Base-by-base conservation (phyloP, 345 rosid species). In the Rhizophora apiculata region DNA sequence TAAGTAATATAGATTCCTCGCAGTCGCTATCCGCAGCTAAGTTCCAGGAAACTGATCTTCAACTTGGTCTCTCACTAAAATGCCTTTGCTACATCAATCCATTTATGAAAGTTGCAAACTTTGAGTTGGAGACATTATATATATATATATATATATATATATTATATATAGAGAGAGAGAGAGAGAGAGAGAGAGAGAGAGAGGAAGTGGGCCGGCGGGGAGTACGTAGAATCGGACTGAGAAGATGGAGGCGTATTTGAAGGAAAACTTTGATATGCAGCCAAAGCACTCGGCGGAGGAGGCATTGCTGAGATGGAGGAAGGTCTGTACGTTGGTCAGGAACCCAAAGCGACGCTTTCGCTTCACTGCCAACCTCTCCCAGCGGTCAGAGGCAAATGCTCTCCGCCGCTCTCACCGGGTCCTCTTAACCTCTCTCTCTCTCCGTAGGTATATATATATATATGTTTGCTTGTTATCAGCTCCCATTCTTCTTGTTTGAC, bases 341-440 rank as follows among this genome's bases (percentile, higher is more conserved):
- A 93, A 93, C 67, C 96, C 89, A n/a, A 93, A 87, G 69, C 84
- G 97, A 1, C 71, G 98, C 34, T 90, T 90, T 72, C 97, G 97
- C 3, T 89, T 87, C 83, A 87, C 94, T 0, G 97, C 97, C 62
- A 90, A 93, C 70, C 90, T 93, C 69, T 79, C 93, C 78, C 90
- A 93, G 80, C 93, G 98, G 21, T 51, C 60, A 36, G 96, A 93
- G 82, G 98, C 96, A 32, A 93, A 89, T 29, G 93, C 87, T 5
- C 86, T 93, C 93, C 96, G 98, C 10, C 77, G 78, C 11, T 83
- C 88, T 83, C 85, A 93, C 78, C 88, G 85, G 85, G 98, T 88
- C 16, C 4, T 39, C 8, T 39, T 39, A 11, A 11, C 48, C 29
- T 8, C 39, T 15, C 34, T 51, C 22, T 31, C 18, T 62, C 49